phyloP scores from a whole-genome alignment of 495 filamentous ascomycete genomes.

The Viridothelium virens region DNA sequence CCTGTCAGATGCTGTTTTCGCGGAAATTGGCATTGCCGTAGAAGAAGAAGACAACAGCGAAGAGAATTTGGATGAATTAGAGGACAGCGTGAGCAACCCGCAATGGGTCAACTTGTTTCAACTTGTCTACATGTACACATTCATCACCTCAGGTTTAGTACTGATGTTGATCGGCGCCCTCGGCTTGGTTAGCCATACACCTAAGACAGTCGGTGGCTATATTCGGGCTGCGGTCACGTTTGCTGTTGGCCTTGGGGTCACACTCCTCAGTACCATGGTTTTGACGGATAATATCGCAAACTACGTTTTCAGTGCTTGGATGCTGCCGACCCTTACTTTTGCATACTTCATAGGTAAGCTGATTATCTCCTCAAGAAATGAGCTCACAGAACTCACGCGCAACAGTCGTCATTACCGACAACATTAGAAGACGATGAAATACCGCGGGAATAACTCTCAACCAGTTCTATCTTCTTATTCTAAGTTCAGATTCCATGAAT shows the following conservation, averaged over 20 bases:
- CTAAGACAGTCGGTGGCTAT: not conserved
- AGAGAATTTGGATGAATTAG: not conserved
- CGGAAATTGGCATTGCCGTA: not conserved
- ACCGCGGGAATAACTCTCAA: not conserved
- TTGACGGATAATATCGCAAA: not conserved
- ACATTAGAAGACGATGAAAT: not conserved
- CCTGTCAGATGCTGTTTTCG: not conserved
- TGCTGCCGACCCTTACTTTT: constrained; percentile 18
- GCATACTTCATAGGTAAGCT: constrained; percentile 15
- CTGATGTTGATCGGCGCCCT: constrained; percentile 14
- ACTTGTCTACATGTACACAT: not conserved
- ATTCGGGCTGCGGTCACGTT: not conserved
- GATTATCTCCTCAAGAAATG: not conserved
- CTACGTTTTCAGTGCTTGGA: constrained; percentile 5
- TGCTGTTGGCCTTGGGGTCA: constrained; percentile 11
- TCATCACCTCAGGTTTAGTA: not conserved
- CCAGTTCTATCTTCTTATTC: not conserved
- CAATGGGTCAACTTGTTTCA: not conserved
- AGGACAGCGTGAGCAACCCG: not conserved
- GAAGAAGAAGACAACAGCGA: not conserved
- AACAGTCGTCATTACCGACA: constrained; percentile 3
- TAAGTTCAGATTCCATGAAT: not conserved
- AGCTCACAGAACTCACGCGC: not conserved
- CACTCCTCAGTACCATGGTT: constrained; percentile 11
- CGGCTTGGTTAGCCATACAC: not conserved